Evolutionary conservation across 1,284 basidiomycete genomes (phyloP), one percentile per base, ranked within the genome.

Genomic region (Ceratobasidium sp.): DNA sequence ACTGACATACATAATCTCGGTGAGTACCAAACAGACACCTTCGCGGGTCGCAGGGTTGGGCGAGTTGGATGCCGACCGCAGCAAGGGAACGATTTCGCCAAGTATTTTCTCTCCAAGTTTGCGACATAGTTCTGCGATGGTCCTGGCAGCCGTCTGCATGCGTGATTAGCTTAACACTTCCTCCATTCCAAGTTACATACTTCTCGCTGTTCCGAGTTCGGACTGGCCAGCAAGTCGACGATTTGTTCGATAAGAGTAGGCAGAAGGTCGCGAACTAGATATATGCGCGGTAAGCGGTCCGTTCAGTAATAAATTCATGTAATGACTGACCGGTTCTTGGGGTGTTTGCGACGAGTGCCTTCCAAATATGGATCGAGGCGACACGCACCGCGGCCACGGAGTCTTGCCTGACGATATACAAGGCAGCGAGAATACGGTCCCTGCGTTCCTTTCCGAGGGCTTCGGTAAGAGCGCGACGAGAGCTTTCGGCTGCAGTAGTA

Each of bases 311-410:
- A 42, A 45, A 60, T 50, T 47, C 43, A 40, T 58, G 52, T 12
- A 12, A 12, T 6, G 17, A 65, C 80, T 53, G 75, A 91, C 91
- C 88, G 74, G 92, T 93, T 69, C 89, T 83, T 8, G 91, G 92
- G 0, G 91, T 93, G 73, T 93, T 99, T 79, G 94, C 87, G 29
- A 99, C 96, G 72, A 99, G 83, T 0, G 93, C 96, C 80, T 99
- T 99, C 97, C 97, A 99, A 73, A 98, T 98, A 73, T 96, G 94
- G 68, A 96, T 88, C 0, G 96, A 94, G 2, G 94, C 88, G 78
- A 95, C 92, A 53, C 97, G 88, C 42, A 99, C 96, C 50, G 90
- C 86, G 56, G 88, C 89, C 74, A 98, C 93, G 29, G 93, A 86
- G 78, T 99, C 97, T 80, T 99, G 97, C 69, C 96, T 89, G 69